Percentiles rank a stretch among this genome's conserved stretches.
Evolutionary conservation across 371 early-diverging fungal genomes (phyloP).

Genomic region (Syncephalastrum racemosum): DNA sequence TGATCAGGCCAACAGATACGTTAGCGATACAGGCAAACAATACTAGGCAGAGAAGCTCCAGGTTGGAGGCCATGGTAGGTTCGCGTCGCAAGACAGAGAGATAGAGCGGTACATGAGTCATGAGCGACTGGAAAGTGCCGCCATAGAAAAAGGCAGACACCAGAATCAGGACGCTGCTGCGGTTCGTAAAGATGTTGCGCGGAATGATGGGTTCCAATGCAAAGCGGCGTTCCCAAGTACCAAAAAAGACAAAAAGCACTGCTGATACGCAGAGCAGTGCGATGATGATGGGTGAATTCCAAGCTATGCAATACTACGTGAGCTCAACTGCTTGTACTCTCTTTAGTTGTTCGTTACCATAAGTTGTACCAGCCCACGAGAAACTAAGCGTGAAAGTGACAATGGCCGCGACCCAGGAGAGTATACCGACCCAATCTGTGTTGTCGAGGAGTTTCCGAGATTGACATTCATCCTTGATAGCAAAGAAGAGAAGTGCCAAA

Average conservation of each 20-base stretch:
- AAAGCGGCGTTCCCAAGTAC: slow-evolving; percentile 40
- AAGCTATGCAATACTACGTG: slow-evolving; percentile 9
- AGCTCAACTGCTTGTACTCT: neutral
- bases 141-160: slow-evolving; percentile 38
- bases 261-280: slow-evolving; percentile 46
- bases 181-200: slow-evolving; percentile 45
- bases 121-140: slow-evolving; percentile 43
- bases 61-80: slow-evolving; percentile 34
- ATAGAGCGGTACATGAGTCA: slow-evolving; percentile 45
- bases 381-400: slow-evolving; percentile 32
- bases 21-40: slow-evolving; percentile 43
- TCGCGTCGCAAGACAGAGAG: slow-evolving; percentile 38
- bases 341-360: slow-evolving; percentile 16
- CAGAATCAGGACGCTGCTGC: slow-evolving; percentile 48
- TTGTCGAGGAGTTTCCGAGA: slow-evolving; percentile 7
- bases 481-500: slow-evolving; percentile 21
- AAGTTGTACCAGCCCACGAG: slow-evolving; percentile 45
- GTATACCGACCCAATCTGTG: slow-evolving; percentile 30
- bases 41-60: slow-evolving; percentile 37
- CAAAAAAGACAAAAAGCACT: slow-evolving; percentile 34
- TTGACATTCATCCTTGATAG: slow-evolving; percentile 9
- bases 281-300: slow-evolving; percentile 49
- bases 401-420: slow-evolving; percentile 28
- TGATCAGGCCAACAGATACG: slow-evolving; percentile 32
- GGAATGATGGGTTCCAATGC: slow-evolving; percentile 54